Percentiles rank a stretch among this genome's conserved stretches.
phyloP scores from a whole-genome alignment of 1,284 basidiomycete species.

The Puccinia coronata region DNA sequence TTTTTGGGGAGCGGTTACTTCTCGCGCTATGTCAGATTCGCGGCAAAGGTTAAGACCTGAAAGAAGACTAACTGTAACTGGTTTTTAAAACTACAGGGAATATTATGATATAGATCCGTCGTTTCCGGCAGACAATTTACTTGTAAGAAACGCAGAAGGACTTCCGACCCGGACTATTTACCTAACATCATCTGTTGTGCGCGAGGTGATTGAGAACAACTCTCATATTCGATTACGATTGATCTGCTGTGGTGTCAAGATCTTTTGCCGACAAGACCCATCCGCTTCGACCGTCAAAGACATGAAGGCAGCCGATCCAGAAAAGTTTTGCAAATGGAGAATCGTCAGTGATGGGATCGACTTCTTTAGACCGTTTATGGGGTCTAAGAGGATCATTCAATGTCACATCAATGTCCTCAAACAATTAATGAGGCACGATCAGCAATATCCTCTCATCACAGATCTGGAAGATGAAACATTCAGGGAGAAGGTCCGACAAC shows the following conservation, averaged over 20 bases:
- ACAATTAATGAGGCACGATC: slow-evolving; percentile 66
- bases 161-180: slow-evolving; percentile 80
- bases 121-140: slow-evolving; percentile 76
- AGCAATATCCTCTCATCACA: slow-evolving; percentile 68
- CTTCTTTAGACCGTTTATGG: slow-evolving; percentile 76
- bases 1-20: no score
- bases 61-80: neutral
- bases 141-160: slow-evolving; percentile 82
- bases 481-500: neutral
- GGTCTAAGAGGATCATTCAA: slow-evolving; percentile 67
- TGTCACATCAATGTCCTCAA: slow-evolving; percentile 68
- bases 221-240: slow-evolving; percentile 82
- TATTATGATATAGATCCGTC: slow-evolving; percentile 72
- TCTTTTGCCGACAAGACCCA: slow-evolving; percentile 66
- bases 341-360: slow-evolving; percentile 82
- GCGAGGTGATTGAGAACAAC: slow-evolving; percentile 74
- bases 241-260: slow-evolving; percentile 85
- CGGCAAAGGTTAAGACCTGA: neutral
- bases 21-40: no score
- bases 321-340: slow-evolving; percentile 64
- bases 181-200: slow-evolving; percentile 79
- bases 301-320: slow-evolving; percentile 54
- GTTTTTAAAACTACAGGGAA: slow-evolving; percentile 62
- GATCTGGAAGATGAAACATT: slow-evolving; percentile 28
- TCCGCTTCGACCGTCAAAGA: slow-evolving; percentile 56